phyloP scores from a whole-genome alignment of 768 basidiomycete genomes.

The Tephrocybe sp. region DNA sequence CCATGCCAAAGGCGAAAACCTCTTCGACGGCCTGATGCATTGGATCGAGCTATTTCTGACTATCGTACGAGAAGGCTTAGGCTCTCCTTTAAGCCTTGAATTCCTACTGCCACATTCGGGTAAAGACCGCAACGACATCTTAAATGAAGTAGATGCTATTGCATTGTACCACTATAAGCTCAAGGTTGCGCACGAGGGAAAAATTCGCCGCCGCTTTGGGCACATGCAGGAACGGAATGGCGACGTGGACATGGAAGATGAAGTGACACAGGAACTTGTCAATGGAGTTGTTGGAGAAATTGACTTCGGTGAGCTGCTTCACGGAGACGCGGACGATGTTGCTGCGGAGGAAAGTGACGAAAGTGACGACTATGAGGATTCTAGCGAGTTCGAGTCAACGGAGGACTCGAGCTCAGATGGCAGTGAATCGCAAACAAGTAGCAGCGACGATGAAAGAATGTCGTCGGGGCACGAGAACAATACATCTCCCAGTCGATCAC shows the following conservation, averaged over 20 bases:
- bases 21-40: slow-evolving; percentile 91
- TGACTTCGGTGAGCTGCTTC: slow-evolving; percentile 75
- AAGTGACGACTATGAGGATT: slow-evolving; percentile 36
- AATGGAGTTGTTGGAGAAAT: slow-evolving; percentile 80
- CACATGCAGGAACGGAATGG: slow-evolving; percentile 41
- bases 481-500: slow-evolving; percentile 12
- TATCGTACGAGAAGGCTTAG: slow-evolving; percentile 85
- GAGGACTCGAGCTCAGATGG: slow-evolving; percentile 17
- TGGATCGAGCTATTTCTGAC: slow-evolving; percentile 97
- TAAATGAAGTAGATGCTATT: slow-evolving; percentile 86
- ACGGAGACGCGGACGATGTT: slow-evolving; percentile 77
- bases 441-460: slow-evolving; percentile 26
- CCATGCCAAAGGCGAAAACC: slow-evolving; percentile 90
- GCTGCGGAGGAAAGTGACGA: slow-evolving; percentile 67
- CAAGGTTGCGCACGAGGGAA: slow-evolving; percentile 91
- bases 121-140: slow-evolving; percentile 68
- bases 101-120: slow-evolving; percentile 84
- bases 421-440: slow-evolving; percentile 21
- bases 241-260: slow-evolving; percentile 73
- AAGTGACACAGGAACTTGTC: slow-evolving; percentile 78
- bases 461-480: slow-evolving; percentile 1
- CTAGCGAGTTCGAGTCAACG: slow-evolving; percentile 26
- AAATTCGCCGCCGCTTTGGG: slow-evolving; percentile 82
- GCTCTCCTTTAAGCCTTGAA: slow-evolving; percentile 75
- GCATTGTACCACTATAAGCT: slow-evolving; percentile 92